These are phyloP conservation scores for Elsinoe arachidis DNA, from an alignment of 2,329 filamentous ascomycete genomes.

Conservation along the genomic window DNA sequence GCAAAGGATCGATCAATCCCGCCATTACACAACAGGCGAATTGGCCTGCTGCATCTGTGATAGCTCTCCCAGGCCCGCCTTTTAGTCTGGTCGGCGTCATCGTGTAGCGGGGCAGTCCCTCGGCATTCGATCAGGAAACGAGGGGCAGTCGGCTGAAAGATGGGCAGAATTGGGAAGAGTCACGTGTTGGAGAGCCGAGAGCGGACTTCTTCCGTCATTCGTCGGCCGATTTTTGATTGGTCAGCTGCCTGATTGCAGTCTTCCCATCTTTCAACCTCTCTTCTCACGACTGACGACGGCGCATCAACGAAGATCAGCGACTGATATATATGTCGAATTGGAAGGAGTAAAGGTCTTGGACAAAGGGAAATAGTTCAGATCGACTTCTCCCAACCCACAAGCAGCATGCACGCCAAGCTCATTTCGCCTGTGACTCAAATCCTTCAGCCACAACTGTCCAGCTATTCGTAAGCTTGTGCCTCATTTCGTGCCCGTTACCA, in stretches of 20 bases:
- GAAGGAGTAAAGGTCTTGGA: no score
- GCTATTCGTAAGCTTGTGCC: background rate
- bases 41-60: constrained; percentile 3
- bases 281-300: no score
- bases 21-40: background rate
- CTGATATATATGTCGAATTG: no score
- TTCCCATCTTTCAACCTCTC: no score
- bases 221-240: background rate
- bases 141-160: background rate
- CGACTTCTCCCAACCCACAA: no score
- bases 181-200: background rate
- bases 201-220: background rate
- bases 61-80: constrained; percentile 6
- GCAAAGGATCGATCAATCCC: background rate
- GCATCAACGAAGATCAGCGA: no score
- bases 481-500: background rate
- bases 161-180: background rate
- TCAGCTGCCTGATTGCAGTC: no score
- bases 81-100: constrained; percentile 6
- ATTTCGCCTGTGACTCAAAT: background rate
- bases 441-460: constrained; percentile 6
- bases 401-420: background rate
- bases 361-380: no score
- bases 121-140: background rate
- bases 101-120: constrained; percentile 1